phyloP scores from a whole-genome alignment of 805 yeast species.

The Metschnikowia hibisci region DNA sequence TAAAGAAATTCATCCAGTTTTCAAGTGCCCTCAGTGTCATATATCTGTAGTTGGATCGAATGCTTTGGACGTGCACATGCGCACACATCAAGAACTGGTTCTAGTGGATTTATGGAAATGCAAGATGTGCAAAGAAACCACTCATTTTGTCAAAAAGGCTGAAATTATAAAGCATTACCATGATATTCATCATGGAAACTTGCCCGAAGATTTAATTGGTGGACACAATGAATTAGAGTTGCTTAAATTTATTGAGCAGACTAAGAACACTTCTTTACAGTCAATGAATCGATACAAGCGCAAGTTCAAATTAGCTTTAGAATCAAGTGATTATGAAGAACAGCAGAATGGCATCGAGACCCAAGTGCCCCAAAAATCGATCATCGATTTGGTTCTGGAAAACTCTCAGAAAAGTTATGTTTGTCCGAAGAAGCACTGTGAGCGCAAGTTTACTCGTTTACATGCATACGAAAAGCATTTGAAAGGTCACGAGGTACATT shows the following conservation, averaged over 20 bases:
- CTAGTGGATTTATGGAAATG: constrained; percentile 64
- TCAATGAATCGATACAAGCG: constrained; percentile 6
- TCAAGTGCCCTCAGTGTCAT: constrained; percentile 61
- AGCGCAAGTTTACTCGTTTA: constrained; percentile 9
- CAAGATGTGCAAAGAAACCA: constrained; percentile 38
- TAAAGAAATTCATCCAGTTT: constrained; percentile 68
- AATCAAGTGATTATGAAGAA: background rate
- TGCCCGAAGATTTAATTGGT: constrained; percentile 31
- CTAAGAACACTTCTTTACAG: constrained; percentile 12
- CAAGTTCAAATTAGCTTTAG: background rate
- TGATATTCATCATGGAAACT: constrained; percentile 40
- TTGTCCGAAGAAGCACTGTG: constrained; percentile 14
- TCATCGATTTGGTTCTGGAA: constrained; percentile 10
- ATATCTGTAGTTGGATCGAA: constrained; percentile 68
- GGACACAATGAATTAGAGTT: constrained; percentile 22
- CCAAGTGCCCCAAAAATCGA: constrained; percentile 3
- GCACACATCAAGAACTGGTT: constrained; percentile 45
- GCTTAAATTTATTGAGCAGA: constrained; percentile 20
- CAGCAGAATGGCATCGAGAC: too few species aligned
- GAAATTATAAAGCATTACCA: constrained; percentile 57
- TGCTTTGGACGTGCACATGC: constrained; percentile 72
- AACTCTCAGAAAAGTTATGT: constrained; percentile 6
- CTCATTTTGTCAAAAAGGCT: constrained; percentile 51
- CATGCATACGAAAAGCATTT: constrained; percentile 16
- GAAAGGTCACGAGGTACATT: constrained; percentile 22